Evolutionary conservation across 345 rosid genomes (phyloP), one percentile per base, ranked within the genome.

Genomic region (Odontarrhena argentea): DNA sequence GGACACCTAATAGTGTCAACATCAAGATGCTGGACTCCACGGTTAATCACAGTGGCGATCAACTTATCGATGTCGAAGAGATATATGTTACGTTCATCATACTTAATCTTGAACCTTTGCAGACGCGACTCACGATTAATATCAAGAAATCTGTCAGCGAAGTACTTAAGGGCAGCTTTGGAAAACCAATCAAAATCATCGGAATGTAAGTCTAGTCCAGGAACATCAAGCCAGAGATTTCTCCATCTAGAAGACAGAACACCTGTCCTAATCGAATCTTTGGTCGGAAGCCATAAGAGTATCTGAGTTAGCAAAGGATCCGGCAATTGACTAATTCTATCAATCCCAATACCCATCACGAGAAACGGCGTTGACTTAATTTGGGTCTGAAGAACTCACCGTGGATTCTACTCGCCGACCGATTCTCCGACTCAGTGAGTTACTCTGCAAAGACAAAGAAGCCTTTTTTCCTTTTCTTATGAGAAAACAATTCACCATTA

Each of bases 221-320:
- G 61, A 60, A 60, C 74, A n/a, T 34, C 14, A 0, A 61, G 47
- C 74, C 74, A 70, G 0, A 40, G 69, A 52, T 13, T 26, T 14
- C 30, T 65, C 69, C 51, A 52, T 52, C 60, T 9, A 0, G 40
- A 52, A 4, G 70, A 55, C 9, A 66, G 34, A 32, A 55, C 62
- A 22, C 70, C 32, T 11, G 70, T 66, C 62, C 34, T 66, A 6
- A 55, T 62, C 0, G 62, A 66, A 34, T 54, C 70, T 55, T 55
- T 54, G 2, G 70, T 66, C 22, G 70, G 44, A 54, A 66, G 61
- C 2, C 1, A 2, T 42, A 55, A 32, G 22, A 66, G 60, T 41
- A 66, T 53, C 0, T 54, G 62, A 43, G 36, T 44, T 0, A 66
- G 4, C 62, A 66, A 44, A 66, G 15, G 14, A 9, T 65, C 69